Evolutionary conservation across 306 rosid species (phyloP).

Genomic region (Fragaria nilgerrensis): DNA sequence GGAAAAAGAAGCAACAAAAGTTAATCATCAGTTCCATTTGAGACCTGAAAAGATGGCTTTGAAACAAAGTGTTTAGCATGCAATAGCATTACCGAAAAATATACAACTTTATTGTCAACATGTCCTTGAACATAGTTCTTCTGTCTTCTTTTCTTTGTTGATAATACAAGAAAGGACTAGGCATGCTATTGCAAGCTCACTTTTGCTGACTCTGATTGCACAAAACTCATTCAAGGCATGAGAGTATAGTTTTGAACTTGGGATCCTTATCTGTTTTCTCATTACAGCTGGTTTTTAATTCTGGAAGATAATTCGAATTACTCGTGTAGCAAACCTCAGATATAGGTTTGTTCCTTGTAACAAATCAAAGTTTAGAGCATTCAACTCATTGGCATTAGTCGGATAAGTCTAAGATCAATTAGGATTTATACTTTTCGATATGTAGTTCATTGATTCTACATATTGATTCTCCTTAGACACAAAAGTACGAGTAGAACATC

Average conservation of each 20-base stretch:
- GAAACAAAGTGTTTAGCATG: slow-evolving; percentile 33
- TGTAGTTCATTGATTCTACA: background rate
- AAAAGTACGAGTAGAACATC: background rate
- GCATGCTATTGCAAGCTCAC: slow-evolving; percentile 21
- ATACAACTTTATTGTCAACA: slow-evolving; percentile 29
- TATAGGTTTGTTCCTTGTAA: background rate
- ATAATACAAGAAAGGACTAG: background rate
- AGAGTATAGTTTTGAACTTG: background rate
- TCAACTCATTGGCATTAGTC: background rate
- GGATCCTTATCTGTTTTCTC: background rate
- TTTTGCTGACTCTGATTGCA: slow-evolving; percentile 26
- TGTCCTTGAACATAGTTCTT: slow-evolving; percentile 16
- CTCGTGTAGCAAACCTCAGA: background rate
- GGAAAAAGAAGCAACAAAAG: slow-evolving; percentile 33
- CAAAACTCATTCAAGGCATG: slow-evolving; percentile 22
- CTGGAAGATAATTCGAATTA: background rate
- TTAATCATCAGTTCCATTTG: slow-evolving; percentile 36
- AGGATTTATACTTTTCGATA: background rate
- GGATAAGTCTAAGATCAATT: background rate
- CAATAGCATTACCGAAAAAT: slow-evolving; percentile 31
- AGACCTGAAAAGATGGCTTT: slow-evolving; percentile 53
- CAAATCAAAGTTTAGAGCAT: background rate
- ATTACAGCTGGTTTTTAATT: background rate
- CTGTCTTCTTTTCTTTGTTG: background rate
- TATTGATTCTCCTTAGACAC: background rate